A percentile compares a stretch with the other conserved stretches of the same genome.
Conservation (phyloP, 2,329 filamentous ascomycete species). For the Penicillium capsulatum region DNA sequence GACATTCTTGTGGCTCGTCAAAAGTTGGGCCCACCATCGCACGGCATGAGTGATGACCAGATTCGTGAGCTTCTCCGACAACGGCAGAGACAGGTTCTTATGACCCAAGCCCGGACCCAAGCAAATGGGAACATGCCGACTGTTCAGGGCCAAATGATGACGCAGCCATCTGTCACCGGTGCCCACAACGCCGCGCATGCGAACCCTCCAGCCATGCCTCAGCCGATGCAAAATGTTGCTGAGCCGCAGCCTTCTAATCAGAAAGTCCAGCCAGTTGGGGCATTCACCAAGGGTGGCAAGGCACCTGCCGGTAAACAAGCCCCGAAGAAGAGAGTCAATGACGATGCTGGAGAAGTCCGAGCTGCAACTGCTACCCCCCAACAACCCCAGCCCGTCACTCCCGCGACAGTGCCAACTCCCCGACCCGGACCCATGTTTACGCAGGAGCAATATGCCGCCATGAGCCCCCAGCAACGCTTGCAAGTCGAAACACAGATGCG, state of each 20-base stretch:
- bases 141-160: slow-evolving; percentile 25
- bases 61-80: slow-evolving; percentile 37
- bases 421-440: slow-evolving; percentile 22
- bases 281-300: slow-evolving; percentile 26
- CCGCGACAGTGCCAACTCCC: slow-evolving; percentile 20
- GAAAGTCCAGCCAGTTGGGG: slow-evolving; percentile 28
- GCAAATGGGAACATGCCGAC: slow-evolving; percentile 23
- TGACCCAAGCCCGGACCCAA: slow-evolving; percentile 31
- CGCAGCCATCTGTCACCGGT: slow-evolving; percentile 20
- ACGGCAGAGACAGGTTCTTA: slow-evolving; percentile 33
- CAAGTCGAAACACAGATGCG: slow-evolving; percentile 36
- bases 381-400: slow-evolving; percentile 18
- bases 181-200: slow-evolving; percentile 23
- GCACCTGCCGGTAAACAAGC: slow-evolving; percentile 28
- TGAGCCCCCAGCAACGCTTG: slow-evolving; percentile 42
- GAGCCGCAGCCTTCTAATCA: slow-evolving; percentile 27
- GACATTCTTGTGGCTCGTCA: slow-evolving; percentile 38
- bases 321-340: slow-evolving; percentile 44
- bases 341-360: slow-evolving; percentile 46
- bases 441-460: slow-evolving; percentile 36
- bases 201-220: slow-evolving; percentile 22
- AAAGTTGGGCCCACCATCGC: slow-evolving; percentile 31
- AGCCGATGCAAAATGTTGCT: slow-evolving; percentile 24
- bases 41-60: slow-evolving; percentile 42
- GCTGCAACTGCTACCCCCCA: slow-evolving; percentile 37